Evolutionary conservation across 257 asterid genomes (phyloP).

Genomic region (Schizonepeta tenuifolia): DNA sequence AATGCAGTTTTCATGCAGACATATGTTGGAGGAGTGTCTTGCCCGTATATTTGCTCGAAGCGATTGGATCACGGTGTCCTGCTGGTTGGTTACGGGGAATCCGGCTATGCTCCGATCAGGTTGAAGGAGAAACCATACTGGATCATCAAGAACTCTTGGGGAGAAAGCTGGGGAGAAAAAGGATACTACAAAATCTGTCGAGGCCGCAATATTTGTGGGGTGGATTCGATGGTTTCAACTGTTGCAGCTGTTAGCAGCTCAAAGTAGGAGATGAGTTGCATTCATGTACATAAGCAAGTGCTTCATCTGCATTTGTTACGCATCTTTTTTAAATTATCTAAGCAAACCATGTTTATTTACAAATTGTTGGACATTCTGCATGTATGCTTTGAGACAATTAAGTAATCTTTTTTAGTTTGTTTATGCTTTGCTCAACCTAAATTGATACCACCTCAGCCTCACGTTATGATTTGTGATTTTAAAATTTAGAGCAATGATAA

Average conservation of each 20-base stretch:
- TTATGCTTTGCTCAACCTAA: no score
- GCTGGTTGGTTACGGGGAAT: conserved; percentile 22
- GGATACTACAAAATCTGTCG: conserved; percentile 28
- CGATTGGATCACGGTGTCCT: conserved; percentile 29
- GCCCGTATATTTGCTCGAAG: conserved; percentile 23
- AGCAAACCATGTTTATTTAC: neutral
- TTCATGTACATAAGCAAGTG: conserved; percentile 38
- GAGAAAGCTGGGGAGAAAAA: conserved; percentile 21
- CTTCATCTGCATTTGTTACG: conserved; percentile 23
- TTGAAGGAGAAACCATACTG: conserved; percentile 25
- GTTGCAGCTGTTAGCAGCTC: conserved; percentile 42
- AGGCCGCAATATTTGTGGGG: conserved; percentile 27
- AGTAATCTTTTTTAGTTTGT: no score
- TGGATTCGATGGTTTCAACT: conserved; percentile 24
- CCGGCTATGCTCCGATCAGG: conserved; percentile 24
- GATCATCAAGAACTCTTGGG: conserved; percentile 26
- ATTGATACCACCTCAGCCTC: no score
- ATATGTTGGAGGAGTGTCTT: conserved; percentile 24
- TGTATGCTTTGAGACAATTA: neutral
- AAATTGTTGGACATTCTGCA: neutral
- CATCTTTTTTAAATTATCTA: neutral
- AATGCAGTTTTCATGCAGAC: conserved; percentile 30
- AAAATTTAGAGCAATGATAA: no score
- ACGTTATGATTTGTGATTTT: neutral
- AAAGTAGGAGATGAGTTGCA: conserved; percentile 14